Percentiles rank a stretch among this genome's conserved stretches.
phyloP scores from a whole-genome alignment of 148 eudicot genomes.

The Spergularia marina region DNA sequence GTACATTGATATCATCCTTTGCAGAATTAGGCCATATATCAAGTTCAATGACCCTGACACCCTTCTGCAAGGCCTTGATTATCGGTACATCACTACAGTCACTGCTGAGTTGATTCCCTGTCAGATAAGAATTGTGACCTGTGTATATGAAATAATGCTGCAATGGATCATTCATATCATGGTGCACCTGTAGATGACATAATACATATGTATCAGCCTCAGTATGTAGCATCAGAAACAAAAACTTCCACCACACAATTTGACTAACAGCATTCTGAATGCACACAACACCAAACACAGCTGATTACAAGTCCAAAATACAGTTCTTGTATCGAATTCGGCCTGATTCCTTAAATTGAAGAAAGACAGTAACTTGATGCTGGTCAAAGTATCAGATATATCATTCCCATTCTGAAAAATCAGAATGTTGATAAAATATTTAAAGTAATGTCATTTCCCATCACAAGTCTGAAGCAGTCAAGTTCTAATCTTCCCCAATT shows the following conservation, averaged over 20 bases:
- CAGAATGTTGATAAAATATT: no score
- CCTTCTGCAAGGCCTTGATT: conserved; percentile 70
- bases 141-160: conserved; percentile 91
- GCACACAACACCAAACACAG: no score
- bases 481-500: background rate
- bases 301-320: no score
- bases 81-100: conserved; percentile 86
- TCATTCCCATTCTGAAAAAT: no score
- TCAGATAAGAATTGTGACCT: conserved; percentile 92
- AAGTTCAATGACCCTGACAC: conserved; percentile 90
- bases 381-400: no score
- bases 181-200: conserved; percentile 71
- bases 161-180: conserved; percentile 94
- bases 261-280: no score
- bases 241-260: background rate
- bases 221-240: conserved; percentile 16
- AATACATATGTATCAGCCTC: conserved; percentile 21
- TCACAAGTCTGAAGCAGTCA: no score
- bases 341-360: no score
- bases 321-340: no score
- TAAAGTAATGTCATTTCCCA: no score
- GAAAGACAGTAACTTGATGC: no score
- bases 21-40: conserved; percentile 94
- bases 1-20: conserved; percentile 73
- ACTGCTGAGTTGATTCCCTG: conserved; percentile 90